Evolutionary conservation across 176 grass and related monocot species (phyloP), one percentile per base, ranked within the genome.

Genomic region (Hsuehochloa calcarea): DNA sequence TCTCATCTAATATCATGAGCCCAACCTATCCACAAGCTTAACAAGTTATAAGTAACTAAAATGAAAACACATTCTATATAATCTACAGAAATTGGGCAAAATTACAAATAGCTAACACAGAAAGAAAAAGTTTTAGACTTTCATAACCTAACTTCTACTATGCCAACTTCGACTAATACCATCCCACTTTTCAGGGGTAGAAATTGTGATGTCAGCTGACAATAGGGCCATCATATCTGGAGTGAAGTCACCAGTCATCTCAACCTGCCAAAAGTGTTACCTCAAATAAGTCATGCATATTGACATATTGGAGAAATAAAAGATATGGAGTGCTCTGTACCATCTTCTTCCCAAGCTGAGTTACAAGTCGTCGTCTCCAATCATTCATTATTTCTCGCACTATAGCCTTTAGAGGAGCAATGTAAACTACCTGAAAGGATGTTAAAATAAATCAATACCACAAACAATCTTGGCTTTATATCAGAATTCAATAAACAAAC

Each of bases 131-230:
- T 6, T 62, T 50, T 62, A 56, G 40, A 90, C 96, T 85, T 95
- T 98, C 96, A 98, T 98, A 72, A 98, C 96, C 78, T 98, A 98
- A 71, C 96, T 92, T 88, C 96, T 88, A 82, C 91, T 95, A 85
- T 98, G 91, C 91, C 96, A 98, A 76, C 72, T 98, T 58, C 93
- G 91, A 85, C 96, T 98, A 44, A 98, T 98, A 50, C 96, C 96
- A 85, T 98, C 96, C 96, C 96, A 98, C 68, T 98, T 98, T 93
- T 98, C 93, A 65, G 96, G 96, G 68, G 96, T 98, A 70, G 96
- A 98, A 90, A 98, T 98, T 88, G 95, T 98, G 69, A 98, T 95
- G 70, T 98, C 93, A 89, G 93, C 88, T 25, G 96, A 95, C 60
- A 98, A 87, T 59, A 98, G 72, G 51, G 96, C 96, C 87, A 87